Base-by-base conservation (phyloP, 352 stramenopile species). In the Pythium biforme region DNA sequence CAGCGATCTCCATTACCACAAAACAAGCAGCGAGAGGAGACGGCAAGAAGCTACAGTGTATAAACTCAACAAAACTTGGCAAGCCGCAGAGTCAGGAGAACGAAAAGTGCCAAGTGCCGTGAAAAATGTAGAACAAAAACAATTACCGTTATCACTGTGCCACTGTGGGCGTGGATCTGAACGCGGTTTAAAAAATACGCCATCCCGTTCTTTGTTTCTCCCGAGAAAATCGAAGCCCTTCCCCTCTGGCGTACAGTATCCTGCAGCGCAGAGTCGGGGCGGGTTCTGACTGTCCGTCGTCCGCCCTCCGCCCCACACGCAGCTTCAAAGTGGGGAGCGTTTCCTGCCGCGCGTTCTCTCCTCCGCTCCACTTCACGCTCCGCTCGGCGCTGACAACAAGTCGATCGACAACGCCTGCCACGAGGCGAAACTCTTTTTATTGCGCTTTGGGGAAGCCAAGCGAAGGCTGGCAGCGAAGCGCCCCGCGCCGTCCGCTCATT, bases 221-320 rank as follows among this genome's bases (percentile, higher is more conserved):
- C 7, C n/a, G 22, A 49, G 9, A 43, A 60, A 41, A 52, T 60
- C 22, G 40, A 60, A 50, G 17, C 53, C 53, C 53, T 60, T 43
- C 25, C 53, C 40, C 53, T 60, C 53, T 51, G 40, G 53, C 53
- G 53, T 60, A 51, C 37, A 43, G 34, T 39, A 40, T 51, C 14
- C 4, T 4, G 14, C 9, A 6, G 50, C 8, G 20, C 31, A 47
- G 31, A 46, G n/a, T 17, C 40, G 25, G 53, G 25, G 34, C 23
- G 7, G 19, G 7, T 20, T 12, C 23, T 31, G 10, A 48, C 37
- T 60, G 53, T 59, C 27, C 39, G 40, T 40, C 51, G 51, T 50
- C 52, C 34, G 23, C 52, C 27, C 17, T 43, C 37, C 37, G 37
- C 37, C 15, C 52, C 52, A n/a, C n/a, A n/a, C n/a, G 46, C 25